Percentiles rank a stretch among this genome's conserved stretches.
phyloP scores from a whole-genome alignment of 768 basidiomycete species.

The Suillus lakei region DNA sequence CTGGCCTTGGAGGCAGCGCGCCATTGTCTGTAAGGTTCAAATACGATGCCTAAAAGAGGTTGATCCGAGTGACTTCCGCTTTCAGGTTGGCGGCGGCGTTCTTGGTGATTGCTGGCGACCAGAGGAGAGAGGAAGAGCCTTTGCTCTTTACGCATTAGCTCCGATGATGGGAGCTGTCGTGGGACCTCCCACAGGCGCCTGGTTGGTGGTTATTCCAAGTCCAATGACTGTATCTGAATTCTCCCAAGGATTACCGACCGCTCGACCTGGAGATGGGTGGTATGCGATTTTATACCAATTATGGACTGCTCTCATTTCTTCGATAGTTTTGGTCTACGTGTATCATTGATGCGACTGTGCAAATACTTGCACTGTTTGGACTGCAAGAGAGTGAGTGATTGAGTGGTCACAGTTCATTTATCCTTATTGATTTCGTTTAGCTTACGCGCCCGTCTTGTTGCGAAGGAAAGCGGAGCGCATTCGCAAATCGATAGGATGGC shows the following conservation, averaged over 20 bases:
- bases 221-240: neutral
- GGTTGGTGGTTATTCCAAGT: slow-evolving; percentile 35
- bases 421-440: slow-evolving; percentile 23
- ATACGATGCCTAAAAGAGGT: neutral
- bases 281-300: slow-evolving; percentile 31
- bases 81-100: slow-evolving; percentile 66
- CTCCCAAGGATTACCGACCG: slow-evolving; percentile 53
- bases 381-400: slow-evolving; percentile 63
- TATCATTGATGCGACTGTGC: slow-evolving; percentile 57
- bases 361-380: slow-evolving; percentile 57
- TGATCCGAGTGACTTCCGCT: neutral
- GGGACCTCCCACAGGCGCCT: slow-evolving; percentile 66
- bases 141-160: slow-evolving; percentile 66
- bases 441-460: slow-evolving; percentile 39
- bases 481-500: slow-evolving; percentile 45
- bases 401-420: slow-evolving; percentile 1
- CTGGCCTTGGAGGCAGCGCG: slow-evolving; percentile 76
- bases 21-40: slow-evolving; percentile 50
- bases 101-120: slow-evolving; percentile 64
- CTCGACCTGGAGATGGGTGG: slow-evolving; percentile 76
- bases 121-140: slow-evolving; percentile 67
- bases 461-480: slow-evolving; percentile 58
- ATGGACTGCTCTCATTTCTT: neutral
- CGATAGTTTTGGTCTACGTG: slow-evolving; percentile 68
- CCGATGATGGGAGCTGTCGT: slow-evolving; percentile 68